phyloP scores from a whole-genome alignment of 2,329 filamentous ascomycete genomes.

The Escovopsis sp. region DNA sequence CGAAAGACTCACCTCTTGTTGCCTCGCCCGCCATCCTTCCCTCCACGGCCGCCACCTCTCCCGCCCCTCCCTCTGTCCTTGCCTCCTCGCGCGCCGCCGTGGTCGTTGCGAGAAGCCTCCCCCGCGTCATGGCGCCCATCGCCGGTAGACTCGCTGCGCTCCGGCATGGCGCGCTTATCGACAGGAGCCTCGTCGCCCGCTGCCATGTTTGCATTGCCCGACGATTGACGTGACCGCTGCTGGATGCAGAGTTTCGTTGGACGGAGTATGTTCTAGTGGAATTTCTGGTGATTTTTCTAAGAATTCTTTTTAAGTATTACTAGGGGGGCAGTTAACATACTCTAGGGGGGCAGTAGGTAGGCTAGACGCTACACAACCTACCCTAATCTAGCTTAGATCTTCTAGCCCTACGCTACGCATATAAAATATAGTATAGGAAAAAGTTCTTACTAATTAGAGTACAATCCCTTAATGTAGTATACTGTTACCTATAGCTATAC shows the following conservation, averaged over 20 bases:
- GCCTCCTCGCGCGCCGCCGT: constrained; percentile 10
- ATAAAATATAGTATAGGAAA: no score
- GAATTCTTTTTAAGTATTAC: neutral
- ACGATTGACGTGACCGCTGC: no score
- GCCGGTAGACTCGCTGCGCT: constrained; percentile 6
- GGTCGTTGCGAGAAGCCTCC: constrained; percentile 4
- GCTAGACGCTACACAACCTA: no score
- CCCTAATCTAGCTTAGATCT: no score
- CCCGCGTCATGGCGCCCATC: constrained; percentile 1
- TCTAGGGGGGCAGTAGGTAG: neutral
- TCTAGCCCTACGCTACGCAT: no score
- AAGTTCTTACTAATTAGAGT: neutral
- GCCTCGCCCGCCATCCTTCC: constrained; percentile 6
- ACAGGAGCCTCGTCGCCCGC: constrained; percentile 15
- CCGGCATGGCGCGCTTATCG: constrained; percentile 9
- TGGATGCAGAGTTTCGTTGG: no score
- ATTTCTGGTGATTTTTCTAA: no score
- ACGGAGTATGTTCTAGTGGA: no score
- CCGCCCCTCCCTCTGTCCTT: constrained; percentile 12
- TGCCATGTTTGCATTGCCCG: constrained; percentile 18
- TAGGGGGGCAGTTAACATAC: neutral
- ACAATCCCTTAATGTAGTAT: neutral
- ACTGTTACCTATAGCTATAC: no score
- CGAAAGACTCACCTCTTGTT: constrained; percentile 6
- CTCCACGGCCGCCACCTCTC: no score